Conservation (phyloP, 306 rosid genomes). For the Cyclanthera cordifolia region DNA sequence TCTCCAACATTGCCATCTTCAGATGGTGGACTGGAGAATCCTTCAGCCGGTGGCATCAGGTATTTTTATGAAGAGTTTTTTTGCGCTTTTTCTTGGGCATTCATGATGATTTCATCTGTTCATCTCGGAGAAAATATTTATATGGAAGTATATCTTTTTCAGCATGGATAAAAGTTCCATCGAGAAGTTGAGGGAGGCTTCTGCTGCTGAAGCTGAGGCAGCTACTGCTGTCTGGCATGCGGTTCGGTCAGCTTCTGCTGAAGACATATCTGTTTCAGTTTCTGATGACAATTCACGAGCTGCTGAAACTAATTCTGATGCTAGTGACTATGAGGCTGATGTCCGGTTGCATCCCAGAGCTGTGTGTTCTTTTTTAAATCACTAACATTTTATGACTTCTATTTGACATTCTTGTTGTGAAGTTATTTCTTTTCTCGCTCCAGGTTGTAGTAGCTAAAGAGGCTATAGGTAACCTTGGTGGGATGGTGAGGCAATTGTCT, state of each 20-base stretch:
- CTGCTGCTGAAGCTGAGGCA: slow-evolving; percentile 99
- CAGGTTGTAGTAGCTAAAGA: slow-evolving; percentile 99
- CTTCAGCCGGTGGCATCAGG: slow-evolving; percentile 54
- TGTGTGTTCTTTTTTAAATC: slow-evolving; percentile 40
- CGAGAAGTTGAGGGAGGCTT: slow-evolving; percentile 97
- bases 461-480: slow-evolving; percentile 88
- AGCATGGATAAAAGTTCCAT: slow-evolving; percentile 73
- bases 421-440: slow-evolving; percentile 17
- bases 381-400: neutral
- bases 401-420: slow-evolving; percentile 19
- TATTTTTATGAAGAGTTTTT: slow-evolving; percentile 22
- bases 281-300: slow-evolving; percentile 79
- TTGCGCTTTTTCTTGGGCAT: neutral
- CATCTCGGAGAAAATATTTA: neutral
- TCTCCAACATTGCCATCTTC: slow-evolving; percentile 22
- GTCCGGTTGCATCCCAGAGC: slow-evolving; percentile 99
- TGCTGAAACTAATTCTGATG: slow-evolving; percentile 78
- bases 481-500: slow-evolving; percentile 96
- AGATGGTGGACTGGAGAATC: slow-evolving; percentile 37
- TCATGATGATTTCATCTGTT: neutral
- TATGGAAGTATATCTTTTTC: slow-evolving; percentile 19
- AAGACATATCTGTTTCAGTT: slow-evolving; percentile 69
- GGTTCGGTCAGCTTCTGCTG: slow-evolving; percentile 50
- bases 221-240: slow-evolving; percentile 97
- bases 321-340: slow-evolving; percentile 89